Evolutionary conservation across 2,329 filamentous ascomycete species (phyloP).

Genomic region (Juglanconis juglandina): DNA sequence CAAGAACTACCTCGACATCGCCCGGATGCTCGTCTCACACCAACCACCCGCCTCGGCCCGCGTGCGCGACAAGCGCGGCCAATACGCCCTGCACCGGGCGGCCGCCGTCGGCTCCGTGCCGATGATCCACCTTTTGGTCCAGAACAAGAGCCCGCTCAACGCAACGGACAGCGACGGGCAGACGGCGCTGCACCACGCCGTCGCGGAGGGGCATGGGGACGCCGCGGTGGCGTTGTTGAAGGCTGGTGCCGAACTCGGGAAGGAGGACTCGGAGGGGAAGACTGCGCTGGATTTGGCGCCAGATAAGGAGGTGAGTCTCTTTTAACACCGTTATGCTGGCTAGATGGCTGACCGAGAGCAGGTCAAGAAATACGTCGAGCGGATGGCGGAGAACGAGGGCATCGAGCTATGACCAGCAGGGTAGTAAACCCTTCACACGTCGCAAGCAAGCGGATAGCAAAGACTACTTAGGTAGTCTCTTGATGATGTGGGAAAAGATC

Average conservation of each 20-base stretch:
- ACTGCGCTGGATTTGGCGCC: slow-evolving; percentile 80
- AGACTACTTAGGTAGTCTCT: not conserved
- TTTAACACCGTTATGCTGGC: slow-evolving; percentile 5
- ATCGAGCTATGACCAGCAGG: slow-evolving; percentile 51
- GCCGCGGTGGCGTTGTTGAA: slow-evolving; percentile 79
- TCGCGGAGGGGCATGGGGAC: slow-evolving; percentile 75
- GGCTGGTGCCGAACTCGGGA: slow-evolving; percentile 77
- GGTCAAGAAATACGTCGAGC: slow-evolving; percentile 73
- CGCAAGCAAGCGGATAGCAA: not conserved
- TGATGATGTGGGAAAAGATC: slow-evolving; percentile 3
- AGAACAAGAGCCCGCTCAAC: slow-evolving; percentile 76
- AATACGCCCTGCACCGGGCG: slow-evolving; percentile 85
- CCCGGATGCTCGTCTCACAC: slow-evolving; percentile 69
- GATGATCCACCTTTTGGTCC: slow-evolving; percentile 75
- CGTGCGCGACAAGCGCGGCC: slow-evolving; percentile 80
- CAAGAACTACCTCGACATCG: slow-evolving; percentile 81
- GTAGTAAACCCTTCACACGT: not conserved
- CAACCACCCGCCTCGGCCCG: slow-evolving; percentile 70
- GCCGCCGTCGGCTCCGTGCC: slow-evolving; percentile 87
- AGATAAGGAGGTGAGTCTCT: slow-evolving; percentile 67
- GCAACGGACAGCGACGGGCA: slow-evolving; percentile 77
- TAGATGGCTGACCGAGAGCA: slow-evolving; percentile 29
- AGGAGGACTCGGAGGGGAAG: slow-evolving; percentile 68
- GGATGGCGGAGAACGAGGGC: slow-evolving; percentile 79
- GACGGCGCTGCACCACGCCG: slow-evolving; percentile 85